phyloP scores from a whole-genome alignment of 768 basidiomycete genomes.

The Leccinum broughii region DNA sequence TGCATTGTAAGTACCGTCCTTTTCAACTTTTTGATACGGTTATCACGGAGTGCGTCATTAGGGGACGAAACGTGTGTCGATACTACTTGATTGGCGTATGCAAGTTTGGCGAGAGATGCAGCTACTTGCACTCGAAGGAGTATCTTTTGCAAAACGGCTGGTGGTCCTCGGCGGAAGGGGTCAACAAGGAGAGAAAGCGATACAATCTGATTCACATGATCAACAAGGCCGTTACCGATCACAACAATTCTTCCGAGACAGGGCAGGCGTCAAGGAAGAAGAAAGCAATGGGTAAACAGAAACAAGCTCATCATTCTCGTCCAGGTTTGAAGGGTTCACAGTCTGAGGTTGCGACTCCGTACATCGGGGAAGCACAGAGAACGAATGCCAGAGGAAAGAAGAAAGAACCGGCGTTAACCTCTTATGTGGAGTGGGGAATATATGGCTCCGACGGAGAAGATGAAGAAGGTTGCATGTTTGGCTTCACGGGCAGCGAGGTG shows the following conservation, averaged over 20 bases:
- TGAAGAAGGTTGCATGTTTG: neutral
- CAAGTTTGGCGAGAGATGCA: conserved; percentile 42
- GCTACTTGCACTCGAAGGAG: conserved; percentile 48
- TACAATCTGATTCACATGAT: conserved; percentile 1
- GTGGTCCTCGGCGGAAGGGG: conserved; percentile 39
- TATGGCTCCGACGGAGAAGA: neutral
- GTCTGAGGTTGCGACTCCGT: neutral
- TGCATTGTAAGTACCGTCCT: conserved; percentile 42
- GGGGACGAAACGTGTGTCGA: conserved; percentile 54
- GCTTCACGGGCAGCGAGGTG: neutral
- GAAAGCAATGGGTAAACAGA: conserved; percentile 4
- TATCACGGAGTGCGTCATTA: conserved; percentile 22
- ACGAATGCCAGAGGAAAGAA: neutral
- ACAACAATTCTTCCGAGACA: neutral
- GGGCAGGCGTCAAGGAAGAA: neutral
- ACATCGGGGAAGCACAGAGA: neutral
- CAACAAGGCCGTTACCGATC: neutral
- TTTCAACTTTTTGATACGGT: neutral
- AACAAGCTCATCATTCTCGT: neutral
- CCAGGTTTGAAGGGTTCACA: neutral
- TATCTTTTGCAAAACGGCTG: conserved; percentile 47
- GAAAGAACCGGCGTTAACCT: neutral
- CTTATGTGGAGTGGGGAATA: neutral
- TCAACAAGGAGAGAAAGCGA: conserved; percentile 1
- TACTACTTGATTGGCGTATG: conserved; percentile 42